Evolutionary conservation across 768 basidiomycete genomes (phyloP), one percentile per base, ranked within the genome.

Genomic region (Russula foetens): DNA sequence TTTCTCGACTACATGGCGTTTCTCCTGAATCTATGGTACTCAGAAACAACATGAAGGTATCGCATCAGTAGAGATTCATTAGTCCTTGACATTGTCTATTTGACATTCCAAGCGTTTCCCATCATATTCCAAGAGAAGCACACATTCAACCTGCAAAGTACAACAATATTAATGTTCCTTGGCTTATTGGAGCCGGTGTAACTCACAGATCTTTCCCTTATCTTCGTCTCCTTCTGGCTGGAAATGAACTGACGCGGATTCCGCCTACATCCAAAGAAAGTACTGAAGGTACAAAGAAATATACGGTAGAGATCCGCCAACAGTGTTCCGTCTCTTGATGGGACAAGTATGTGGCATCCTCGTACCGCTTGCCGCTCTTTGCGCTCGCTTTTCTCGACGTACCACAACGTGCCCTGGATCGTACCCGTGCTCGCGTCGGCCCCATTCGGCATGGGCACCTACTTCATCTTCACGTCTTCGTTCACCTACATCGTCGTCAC

Each of bases 1-100:
- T 44, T 81, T 0, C 80, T 75, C 51, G 88, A 94, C 65, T 77
- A 80, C n/a, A 92, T 92, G 88, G 85, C 86, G 0, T 75, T 91
- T 4, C 71, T 86, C 5, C 75, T 92, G 9, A 79, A 90, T 69
- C 69, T 80, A 15, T 92, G 90, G 90, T 86, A 70, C 3, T 78
- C 67, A 31, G 29, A 8, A 65, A 46, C 12, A 41, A 1, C 33
- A 2, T 33, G 5, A 33, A 33, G 5, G 31, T 5, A 9, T 33
- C 31, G 31, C 31, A 19, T 17, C 43, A 4, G 21, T 54, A 78
- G 77, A 74, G 74, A 71, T 31, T 71, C 76, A 4, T 58, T 75
- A 19, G 51, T 77, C 52, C 72, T 81, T 11, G 77, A 76, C 3
- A 76, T 77, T 49, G 70, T 81, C 4, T 79, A 79, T 67, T 73